Evolutionary conservation across 169 alveolate genomes (phyloP).

Genomic region (Cryptosporidium bovis): DNA sequence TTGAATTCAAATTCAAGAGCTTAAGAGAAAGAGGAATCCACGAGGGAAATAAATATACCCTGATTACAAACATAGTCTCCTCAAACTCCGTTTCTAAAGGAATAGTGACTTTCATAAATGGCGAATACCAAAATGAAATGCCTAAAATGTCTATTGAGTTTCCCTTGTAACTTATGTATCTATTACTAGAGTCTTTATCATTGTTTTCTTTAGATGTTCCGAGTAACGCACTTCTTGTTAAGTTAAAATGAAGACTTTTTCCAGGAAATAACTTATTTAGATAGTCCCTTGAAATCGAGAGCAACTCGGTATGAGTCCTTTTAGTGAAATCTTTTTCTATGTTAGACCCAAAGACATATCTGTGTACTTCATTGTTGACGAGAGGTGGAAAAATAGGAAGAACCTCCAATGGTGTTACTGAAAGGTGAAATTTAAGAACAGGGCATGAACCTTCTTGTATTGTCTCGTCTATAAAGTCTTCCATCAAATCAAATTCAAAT

Average conservation of each 20-base stretch:
- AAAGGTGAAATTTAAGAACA: constrained; percentile 26
- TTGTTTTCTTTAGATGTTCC: background rate
- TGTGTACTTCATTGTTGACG: constrained; percentile 2
- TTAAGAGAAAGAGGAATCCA: constrained; percentile 41
- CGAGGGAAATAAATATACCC: constrained; percentile 6
- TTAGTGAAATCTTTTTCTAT: background rate
- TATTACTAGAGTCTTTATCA: background rate
- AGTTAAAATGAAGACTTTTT: background rate
- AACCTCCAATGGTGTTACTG: constrained; percentile 17
- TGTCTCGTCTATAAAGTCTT: constrained; percentile 55
- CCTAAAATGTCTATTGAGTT: constrained; percentile 15
- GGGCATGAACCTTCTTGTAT: constrained; percentile 66
- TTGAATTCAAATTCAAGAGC: background rate
- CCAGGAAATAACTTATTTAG: constrained; percentile 13
- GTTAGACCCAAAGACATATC: background rate
- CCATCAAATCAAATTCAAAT: constrained; percentile 48
- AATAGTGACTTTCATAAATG: constrained; percentile 36
- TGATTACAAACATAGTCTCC: constrained; percentile 1
- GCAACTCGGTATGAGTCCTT: constrained; percentile 16
- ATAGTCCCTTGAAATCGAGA: constrained; percentile 25
- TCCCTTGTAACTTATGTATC: constrained; percentile 9
- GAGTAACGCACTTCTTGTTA: background rate
- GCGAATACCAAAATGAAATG: constrained; percentile 62
- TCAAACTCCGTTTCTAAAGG: constrained; percentile 42
- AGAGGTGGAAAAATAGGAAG: constrained; percentile 66